These are phyloP conservation scores for Ceratocystiopsis sp. DNA, from an alignment of 2,329 filamentous ascomycete species.

Conservation along the genomic window DNA sequence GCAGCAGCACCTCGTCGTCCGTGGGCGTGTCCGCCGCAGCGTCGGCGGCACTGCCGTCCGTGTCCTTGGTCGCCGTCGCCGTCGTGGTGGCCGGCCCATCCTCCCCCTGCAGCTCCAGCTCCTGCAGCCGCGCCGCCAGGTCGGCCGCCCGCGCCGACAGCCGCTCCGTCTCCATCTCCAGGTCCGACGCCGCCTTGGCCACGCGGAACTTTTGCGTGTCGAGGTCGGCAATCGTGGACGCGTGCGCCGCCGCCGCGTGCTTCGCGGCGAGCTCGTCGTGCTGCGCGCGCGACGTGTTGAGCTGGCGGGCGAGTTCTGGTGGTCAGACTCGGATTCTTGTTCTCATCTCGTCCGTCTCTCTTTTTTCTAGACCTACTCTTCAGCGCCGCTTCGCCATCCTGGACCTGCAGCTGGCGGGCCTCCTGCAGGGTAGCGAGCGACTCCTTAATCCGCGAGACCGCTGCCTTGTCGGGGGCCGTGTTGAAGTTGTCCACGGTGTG, in stretches of 20 bases:
- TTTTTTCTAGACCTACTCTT: constrained; percentile 29
- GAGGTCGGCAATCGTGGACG: constrained; percentile 66
- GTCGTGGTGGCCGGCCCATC: constrained; percentile 37
- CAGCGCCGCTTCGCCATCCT: constrained; percentile 49
- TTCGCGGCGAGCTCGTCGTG: constrained; percentile 58
- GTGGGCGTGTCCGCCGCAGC: constrained; percentile 22
- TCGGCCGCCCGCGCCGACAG: constrained; percentile 62
- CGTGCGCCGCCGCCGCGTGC: constrained; percentile 66
- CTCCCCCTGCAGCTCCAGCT: constrained; percentile 73
- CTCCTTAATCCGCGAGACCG: constrained; percentile 68
- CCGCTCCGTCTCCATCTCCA: constrained; percentile 92
- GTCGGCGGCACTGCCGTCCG: constrained; percentile 6
- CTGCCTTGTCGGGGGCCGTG: constrained; percentile 71
- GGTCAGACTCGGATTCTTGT: background rate
- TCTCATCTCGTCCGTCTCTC: background rate
- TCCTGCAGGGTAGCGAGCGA: constrained; percentile 70
- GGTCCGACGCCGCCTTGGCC: constrained; percentile 76
- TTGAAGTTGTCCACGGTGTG: constrained; percentile 93
- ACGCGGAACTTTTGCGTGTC: constrained; percentile 90
- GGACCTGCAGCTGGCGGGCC: constrained; percentile 61
- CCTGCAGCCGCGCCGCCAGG: constrained; percentile 56
- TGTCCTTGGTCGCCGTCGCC: background rate
- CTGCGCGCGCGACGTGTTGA: constrained; percentile 57
- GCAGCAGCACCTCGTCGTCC: constrained; percentile 51
- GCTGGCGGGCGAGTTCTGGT: constrained; percentile 50